Base-by-base conservation (phyloP, 305 asterid genomes). In the Plantago lanceolata region DNA sequence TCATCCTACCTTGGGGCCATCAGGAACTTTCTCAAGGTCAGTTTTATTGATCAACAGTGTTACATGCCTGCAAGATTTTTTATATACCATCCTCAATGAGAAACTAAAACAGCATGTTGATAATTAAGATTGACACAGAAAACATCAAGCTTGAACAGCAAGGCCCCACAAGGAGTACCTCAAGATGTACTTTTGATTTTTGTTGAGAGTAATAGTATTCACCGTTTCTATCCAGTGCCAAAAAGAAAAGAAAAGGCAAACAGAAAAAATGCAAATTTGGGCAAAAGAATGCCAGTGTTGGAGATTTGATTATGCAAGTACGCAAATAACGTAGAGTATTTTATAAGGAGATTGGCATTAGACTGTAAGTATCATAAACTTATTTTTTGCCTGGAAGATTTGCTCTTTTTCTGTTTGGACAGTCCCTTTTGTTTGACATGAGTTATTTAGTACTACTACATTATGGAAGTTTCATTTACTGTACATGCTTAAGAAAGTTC, bases 21-120 rank as follows among this genome's bases (percentile, higher is more conserved):
- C 86, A 21, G 96, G 89, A 76, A 76, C 73, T 26, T 85, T 80
- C 72, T 86, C 98, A 72, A 88, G 94, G 75, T 85, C 96, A 57
- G 81, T 78, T 80, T 83, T 85, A 81, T 37, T 82, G 80, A 85
- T 67, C 79, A 89, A 64, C 63, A 85, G 92, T 20, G 80, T 87
- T 65, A 89, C 82, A 64, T 89, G 83, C 79, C 98, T 91, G 89
- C 81, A 77, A 53, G 52, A 58, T 58, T 57, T 58, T 57, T 71
- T 53, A 57, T 58, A 71, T 61, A 62, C 55, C 65, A 48, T 64
- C 58, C 43, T 75, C 58, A 55, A 64, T 80, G 63, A 76, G 80
- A 69, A 59, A 21, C 61, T 40, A 63, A 65, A 51, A 62, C 24
- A 49, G 60, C 18, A 68, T 48, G 64, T 60, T 60, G 44, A 16